Percentiles rank a stretch among this genome's conserved stretches.
Conservation (phyloP, 345 rosid genomes). For the Bretschneidera sinensis region DNA sequence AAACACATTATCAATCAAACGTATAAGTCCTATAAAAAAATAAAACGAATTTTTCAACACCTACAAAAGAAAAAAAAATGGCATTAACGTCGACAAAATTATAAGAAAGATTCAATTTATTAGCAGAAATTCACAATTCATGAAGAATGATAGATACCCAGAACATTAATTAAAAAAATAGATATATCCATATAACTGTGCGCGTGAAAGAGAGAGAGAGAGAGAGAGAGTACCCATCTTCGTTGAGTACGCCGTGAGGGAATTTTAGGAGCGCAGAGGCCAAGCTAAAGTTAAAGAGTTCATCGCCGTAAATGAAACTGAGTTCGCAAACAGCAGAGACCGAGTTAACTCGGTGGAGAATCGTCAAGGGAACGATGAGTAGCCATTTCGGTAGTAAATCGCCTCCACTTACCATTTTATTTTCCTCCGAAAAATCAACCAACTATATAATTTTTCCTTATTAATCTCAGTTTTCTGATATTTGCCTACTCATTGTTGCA, state of each 20-base stretch:
- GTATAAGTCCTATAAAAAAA: too few species aligned
- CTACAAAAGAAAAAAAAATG: too few species aligned
- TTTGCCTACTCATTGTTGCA: not conserved
- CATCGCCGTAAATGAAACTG: conserved; percentile 46
- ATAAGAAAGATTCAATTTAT: not conserved
- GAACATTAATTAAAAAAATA: too few species aligned
- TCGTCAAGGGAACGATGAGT: conserved; percentile 23
- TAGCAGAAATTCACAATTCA: not conserved
- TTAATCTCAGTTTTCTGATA: not conserved
- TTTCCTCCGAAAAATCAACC: not conserved
- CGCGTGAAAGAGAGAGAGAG: too few species aligned
- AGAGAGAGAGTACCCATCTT: conserved; percentile 71
- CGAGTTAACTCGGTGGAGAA: conserved; percentile 32
- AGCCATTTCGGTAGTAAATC: conserved; percentile 24
- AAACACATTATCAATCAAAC: not conserved
- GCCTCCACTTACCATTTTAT: not conserved
- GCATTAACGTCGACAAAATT: too few species aligned
- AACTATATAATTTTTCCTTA: conserved; percentile 10
- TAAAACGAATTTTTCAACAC: not conserved
- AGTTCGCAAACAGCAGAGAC: conserved; percentile 44
- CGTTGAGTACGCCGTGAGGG: conserved; percentile 92
- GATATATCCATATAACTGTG: too few species aligned
- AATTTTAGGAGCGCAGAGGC: conserved; percentile 52
- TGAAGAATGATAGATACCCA: too few species aligned
- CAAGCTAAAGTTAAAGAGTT: conserved; percentile 65